These are phyloP conservation scores for Selaginella moellendorffii DNA, from an alignment of 75 land plant genomes.

Conservation along the genomic window DNA sequence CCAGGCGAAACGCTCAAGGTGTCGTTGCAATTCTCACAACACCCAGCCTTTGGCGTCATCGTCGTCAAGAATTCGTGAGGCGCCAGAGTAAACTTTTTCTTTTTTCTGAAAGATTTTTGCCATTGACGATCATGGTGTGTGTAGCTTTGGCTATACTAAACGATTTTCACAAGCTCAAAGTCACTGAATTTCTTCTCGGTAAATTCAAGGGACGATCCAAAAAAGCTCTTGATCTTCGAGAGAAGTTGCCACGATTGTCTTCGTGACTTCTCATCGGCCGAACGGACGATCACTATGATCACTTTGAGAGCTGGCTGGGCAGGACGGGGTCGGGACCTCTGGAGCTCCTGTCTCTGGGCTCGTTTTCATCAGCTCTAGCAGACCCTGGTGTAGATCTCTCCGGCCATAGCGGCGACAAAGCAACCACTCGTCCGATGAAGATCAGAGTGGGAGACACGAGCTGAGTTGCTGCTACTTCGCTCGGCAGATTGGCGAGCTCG, in stretches of 20 bases:
- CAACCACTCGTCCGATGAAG: slow-evolving; percentile 85
- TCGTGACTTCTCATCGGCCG: too few relatives aligned
- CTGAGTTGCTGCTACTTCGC: slow-evolving; percentile 36
- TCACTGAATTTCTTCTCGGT: too few relatives aligned
- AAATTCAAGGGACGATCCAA: too few relatives aligned
- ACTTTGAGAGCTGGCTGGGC: too few relatives aligned
- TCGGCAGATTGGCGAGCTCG: slow-evolving; percentile 45
- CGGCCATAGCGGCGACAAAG: slow-evolving; percentile 82
- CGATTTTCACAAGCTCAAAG: too few relatives aligned
- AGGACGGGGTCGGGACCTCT: background rate
- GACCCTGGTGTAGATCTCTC: background rate
- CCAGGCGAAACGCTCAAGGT: slow-evolving; percentile 43
- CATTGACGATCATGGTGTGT: too few relatives aligned
- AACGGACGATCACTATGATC: too few relatives aligned
- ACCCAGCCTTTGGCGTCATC: slow-evolving; percentile 68
- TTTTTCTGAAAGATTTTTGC: too few relatives aligned
- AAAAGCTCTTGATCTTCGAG: too few relatives aligned
- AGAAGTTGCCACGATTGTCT: too few relatives aligned
- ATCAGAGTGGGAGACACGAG: slow-evolving; percentile 82
- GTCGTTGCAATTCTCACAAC: slow-evolving; percentile 68
- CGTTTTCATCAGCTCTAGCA: background rate
- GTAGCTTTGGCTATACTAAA: too few relatives aligned
- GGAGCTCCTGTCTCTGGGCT: background rate
- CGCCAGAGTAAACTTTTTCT: too few relatives aligned
- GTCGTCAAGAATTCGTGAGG: slow-evolving; percentile 41